phyloP scores from a whole-genome alignment of 305 asterid genomes.

The Ilex paraguariensis region DNA sequence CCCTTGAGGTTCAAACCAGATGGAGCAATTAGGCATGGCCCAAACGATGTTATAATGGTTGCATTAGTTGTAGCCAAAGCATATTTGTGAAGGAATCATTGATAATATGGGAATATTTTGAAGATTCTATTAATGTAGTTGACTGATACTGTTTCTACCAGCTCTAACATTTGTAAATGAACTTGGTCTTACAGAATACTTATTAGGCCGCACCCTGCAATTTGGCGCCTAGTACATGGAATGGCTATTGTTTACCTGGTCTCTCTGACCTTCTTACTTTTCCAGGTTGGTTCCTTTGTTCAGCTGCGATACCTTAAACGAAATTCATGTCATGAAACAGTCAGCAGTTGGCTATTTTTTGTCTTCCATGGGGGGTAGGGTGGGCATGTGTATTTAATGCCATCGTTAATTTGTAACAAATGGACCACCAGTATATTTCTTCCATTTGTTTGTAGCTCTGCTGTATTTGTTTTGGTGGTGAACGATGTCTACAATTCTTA shows the following conservation, averaged over 20 bases:
- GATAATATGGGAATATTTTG: too few relatives aligned
- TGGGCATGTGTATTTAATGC: neutral
- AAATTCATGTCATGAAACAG: neutral
- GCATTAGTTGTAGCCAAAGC: too few relatives aligned
- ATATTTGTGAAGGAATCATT: too few relatives aligned
- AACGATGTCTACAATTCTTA: neutral
- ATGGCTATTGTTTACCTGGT: slow-evolving; percentile 93
- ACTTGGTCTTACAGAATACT: slow-evolving; percentile 54
- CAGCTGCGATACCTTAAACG: neutral
- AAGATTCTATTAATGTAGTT: neutral
- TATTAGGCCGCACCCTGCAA: slow-evolving; percentile 97
- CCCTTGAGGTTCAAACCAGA: too few relatives aligned
- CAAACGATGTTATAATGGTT: too few relatives aligned
- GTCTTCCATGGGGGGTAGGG: too few relatives aligned
- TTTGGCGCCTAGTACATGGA: slow-evolving; percentile 99
- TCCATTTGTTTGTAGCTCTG: neutral
- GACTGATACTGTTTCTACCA: too few relatives aligned
- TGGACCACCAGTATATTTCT: neutral
- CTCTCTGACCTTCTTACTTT: slow-evolving; percentile 86
- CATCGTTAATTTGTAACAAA: neutral
- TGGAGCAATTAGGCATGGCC: too few relatives aligned
- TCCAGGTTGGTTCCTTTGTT: slow-evolving; percentile 60
- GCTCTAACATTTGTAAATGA: too few relatives aligned
- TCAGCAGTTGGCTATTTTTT: too few relatives aligned
- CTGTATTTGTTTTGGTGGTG: neutral